Percentiles rank a stretch among this genome's conserved stretches.
These are phyloP conservation scores for Trichoderma sp. DNA, from an alignment of 2,329 filamentous ascomycete genomes.

Conservation along the genomic window DNA sequence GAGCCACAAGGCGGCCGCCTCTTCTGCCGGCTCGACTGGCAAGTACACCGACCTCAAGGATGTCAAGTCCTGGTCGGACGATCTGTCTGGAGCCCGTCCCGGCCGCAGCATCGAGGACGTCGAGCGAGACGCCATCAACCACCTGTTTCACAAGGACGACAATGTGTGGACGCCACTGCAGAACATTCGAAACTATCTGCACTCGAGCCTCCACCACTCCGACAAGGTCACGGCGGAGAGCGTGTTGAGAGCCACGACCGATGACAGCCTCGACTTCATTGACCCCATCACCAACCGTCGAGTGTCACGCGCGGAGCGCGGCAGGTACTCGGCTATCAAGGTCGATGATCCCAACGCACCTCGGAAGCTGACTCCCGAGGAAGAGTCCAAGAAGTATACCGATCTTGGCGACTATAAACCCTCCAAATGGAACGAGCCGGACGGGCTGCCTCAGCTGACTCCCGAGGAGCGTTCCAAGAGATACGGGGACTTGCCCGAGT, in stretches of 20 bases:
- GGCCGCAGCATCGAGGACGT: conserved; percentile 50
- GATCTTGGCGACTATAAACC: conserved; percentile 43
- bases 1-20: conserved; percentile 32
- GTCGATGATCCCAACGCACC: conserved; percentile 44
- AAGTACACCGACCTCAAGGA: conserved; percentile 44
- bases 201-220: conserved; percentile 30
- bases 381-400: conserved; percentile 39
- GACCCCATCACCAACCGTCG: conserved; percentile 64
- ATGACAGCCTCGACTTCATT: conserved; percentile 41
- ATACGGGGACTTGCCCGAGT: conserved; percentile 43
- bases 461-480: conserved; percentile 39
- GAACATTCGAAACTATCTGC: conserved; percentile 42
- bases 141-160: conserved; percentile 42
- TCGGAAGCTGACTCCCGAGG: conserved; percentile 36
- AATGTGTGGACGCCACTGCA: conserved; percentile 40
- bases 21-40: conserved; percentile 30
- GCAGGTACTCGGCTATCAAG: conserved; percentile 42
- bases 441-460: conserved; percentile 34
- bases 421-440: conserved; percentile 38
- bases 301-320: conserved; percentile 37
- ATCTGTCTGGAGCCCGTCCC: conserved; percentile 43
- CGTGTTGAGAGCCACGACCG: conserved; percentile 34
- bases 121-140: conserved; percentile 49
- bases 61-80: conserved; percentile 43
- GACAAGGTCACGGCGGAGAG: conserved; percentile 33